A percentile compares a stretch with the other conserved stretches of the same genome.
These are phyloP conservation scores for Fusarium papillatum DNA, from an alignment of 2,329 filamentous ascomycete species.

Conservation along the genomic window DNA sequence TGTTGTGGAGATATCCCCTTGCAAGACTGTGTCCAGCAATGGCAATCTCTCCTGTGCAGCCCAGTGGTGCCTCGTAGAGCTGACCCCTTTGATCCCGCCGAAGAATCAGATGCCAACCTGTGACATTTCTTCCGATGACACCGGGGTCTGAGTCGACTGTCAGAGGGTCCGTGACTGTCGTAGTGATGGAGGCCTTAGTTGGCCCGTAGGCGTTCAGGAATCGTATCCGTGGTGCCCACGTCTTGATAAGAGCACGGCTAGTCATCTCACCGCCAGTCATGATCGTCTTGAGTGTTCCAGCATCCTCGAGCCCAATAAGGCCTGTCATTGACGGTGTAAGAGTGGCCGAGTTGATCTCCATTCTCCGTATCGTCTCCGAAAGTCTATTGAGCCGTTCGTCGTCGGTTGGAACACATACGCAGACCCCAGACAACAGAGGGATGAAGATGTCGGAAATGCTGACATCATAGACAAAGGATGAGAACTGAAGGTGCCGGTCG, in stretches of 20 bases:
- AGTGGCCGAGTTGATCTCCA: not conserved
- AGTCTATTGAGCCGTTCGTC: not conserved
- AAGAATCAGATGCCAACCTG: not conserved
- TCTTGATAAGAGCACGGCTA: not conserved
- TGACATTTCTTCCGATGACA: not conserved
- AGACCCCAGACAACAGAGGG: not conserved
- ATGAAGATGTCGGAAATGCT: not conserved
- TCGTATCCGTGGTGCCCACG: not conserved
- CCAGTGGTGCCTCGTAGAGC: not conserved
- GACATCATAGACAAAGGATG: not conserved
- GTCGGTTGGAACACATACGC: not conserved
- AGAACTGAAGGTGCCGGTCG: not conserved
- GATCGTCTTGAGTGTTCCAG: not conserved
- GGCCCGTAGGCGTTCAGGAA: constrained; percentile 13
- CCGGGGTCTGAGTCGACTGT: constrained; percentile 9
- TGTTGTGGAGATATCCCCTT: constrained; percentile 5
- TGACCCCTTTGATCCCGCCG: not conserved
- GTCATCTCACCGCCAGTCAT: not conserved
- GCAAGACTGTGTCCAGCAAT: constrained; percentile 12
- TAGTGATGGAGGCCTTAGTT: constrained; percentile 1
- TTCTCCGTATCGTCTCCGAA: not conserved
- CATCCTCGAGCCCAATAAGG: not conserved
- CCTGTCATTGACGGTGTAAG: not conserved
- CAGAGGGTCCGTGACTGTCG: not conserved
- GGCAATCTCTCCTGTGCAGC: constrained; percentile 1